Conservation (phyloP, 805 yeast species). For the Candida jianshihensis region DNA sequence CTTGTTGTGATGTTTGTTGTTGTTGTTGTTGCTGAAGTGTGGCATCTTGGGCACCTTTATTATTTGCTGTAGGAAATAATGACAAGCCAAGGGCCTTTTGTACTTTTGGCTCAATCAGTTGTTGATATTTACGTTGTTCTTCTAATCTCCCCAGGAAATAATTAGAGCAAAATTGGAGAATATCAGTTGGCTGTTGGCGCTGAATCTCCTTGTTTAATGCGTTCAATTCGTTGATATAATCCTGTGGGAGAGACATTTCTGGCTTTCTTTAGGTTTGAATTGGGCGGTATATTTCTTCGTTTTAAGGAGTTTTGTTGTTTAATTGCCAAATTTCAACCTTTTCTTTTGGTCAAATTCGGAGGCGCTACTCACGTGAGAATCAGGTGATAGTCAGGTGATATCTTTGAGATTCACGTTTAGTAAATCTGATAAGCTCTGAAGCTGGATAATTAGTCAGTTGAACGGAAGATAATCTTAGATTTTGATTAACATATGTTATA, state of each 20-base stretch:
- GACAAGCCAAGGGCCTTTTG: slow-evolving; percentile 41
- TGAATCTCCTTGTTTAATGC: slow-evolving; percentile 54
- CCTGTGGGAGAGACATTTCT: slow-evolving; percentile 29
- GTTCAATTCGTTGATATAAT: slow-evolving; percentile 47
- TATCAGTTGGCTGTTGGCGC: slow-evolving; percentile 53
- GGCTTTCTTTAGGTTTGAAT: neutral
- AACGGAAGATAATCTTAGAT: no score
- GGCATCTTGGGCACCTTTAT: slow-evolving; percentile 4
- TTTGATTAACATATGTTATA: no score
- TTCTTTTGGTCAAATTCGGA: no score
- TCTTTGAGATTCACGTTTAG: no score
- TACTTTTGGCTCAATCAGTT: slow-evolving; percentile 44
- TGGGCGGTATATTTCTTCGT: neutral
- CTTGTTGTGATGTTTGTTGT: slow-evolving; percentile 5
- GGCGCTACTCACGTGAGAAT: no score
- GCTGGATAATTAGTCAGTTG: no score
- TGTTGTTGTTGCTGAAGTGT: slow-evolving; percentile 3
- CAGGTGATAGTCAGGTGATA: no score
- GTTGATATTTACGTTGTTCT: slow-evolving; percentile 46
- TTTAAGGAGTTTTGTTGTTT: neutral
- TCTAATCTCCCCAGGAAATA: slow-evolving; percentile 60
- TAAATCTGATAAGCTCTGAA: no score
- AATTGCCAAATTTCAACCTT: no score
- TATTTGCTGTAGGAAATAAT: slow-evolving; percentile 25
- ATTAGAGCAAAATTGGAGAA: slow-evolving; percentile 69